These are phyloP conservation scores for Fistulinella staudtii DNA, from an alignment of 1,284 basidiomycete genomes.

Conservation along the genomic window DNA sequence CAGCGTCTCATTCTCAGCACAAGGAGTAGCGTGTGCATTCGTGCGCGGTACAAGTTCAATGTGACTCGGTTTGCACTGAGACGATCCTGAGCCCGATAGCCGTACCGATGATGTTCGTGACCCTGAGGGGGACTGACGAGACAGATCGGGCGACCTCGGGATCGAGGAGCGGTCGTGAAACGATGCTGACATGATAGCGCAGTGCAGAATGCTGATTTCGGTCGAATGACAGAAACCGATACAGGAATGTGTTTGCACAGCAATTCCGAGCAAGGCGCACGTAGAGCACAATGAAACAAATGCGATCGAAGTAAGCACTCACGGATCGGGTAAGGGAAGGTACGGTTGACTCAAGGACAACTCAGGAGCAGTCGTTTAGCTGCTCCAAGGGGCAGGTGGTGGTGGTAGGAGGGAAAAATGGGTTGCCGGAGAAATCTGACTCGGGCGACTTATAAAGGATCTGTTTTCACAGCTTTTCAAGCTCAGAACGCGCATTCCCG, in stretches of 20 bases:
- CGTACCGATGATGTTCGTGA: constrained; percentile 31
- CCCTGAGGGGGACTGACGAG: constrained; percentile 27
- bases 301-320: constrained; percentile 28
- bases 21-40: constrained; percentile 23
- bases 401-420: constrained; percentile 23
- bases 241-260: constrained; percentile 20
- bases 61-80: constrained; percentile 22
- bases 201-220: constrained; percentile 22
- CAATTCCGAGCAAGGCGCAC: constrained; percentile 24
- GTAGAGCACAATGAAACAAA: constrained; percentile 32
- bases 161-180: constrained; percentile 15
- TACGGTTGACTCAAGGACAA: constrained; percentile 21
- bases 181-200: constrained; percentile 14
- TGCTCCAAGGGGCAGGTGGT: constrained; percentile 26
- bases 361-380: constrained; percentile 20
- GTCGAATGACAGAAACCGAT: constrained; percentile 30
- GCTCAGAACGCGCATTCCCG: constrained; percentile 38
- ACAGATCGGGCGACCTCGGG: constrained; percentile 32
- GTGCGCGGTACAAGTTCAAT: constrained; percentile 11
- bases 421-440: constrained; percentile 29
- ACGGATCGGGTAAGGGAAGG: constrained; percentile 18
- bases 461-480: constrained; percentile 40
- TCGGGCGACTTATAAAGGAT: constrained; percentile 36
- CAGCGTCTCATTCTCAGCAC: constrained; percentile 30
- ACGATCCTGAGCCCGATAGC: constrained; percentile 19